Evolutionary conservation across 805 yeast genomes (phyloP), one percentile per base, ranked within the genome.

Genomic region (Yarrowia sp.): DNA sequence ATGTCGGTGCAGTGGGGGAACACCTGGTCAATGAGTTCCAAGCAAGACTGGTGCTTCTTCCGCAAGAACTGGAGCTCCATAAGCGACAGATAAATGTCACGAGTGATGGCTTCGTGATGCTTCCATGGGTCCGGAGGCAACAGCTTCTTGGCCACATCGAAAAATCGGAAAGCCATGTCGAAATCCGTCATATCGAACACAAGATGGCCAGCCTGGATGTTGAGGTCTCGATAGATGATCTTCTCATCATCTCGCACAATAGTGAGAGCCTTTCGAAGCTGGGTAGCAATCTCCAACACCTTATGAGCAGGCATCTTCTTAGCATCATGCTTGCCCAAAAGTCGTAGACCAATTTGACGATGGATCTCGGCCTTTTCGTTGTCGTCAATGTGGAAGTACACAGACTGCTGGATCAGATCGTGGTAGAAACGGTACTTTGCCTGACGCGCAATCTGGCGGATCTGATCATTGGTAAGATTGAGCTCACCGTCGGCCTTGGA

Each of bases 121-220:
- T 52, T 41, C 14, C 44, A 40, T 10, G 65, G 49, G n/a, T 67
- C 62, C 14, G 59, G 49, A 30, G 71, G 68, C 35, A 70, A 36
- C 8, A 72, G 73, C 4, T 66, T 66, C 41, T 71, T 70, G 0
- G 83, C 79, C 1, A 75, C 72, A 21, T 73, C 71, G 49, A 81
- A 79, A 65, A 76, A 81, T n/a, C 70, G 67, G 33, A 81, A 71
- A 0, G 85, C 80, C 44, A 78, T 70, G 28, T 70, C 72, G 65
- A 78, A 75, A 67, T 81, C 83, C 54, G 77, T 80, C 11, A 79
- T 76, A 11, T 78, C 77, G 51, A 79, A 78, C 0, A 84, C 82
- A 65, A 74, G 74, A 59, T 75, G 73, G 1, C 84, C 84, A 0
- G 85, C 83, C 21, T 74, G 73, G 4, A 78, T 72, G 43, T 82